Conservation (phyloP, 768 basidiomycete genomes). For the Tylopilus plumbeoviolaceoides region DNA sequence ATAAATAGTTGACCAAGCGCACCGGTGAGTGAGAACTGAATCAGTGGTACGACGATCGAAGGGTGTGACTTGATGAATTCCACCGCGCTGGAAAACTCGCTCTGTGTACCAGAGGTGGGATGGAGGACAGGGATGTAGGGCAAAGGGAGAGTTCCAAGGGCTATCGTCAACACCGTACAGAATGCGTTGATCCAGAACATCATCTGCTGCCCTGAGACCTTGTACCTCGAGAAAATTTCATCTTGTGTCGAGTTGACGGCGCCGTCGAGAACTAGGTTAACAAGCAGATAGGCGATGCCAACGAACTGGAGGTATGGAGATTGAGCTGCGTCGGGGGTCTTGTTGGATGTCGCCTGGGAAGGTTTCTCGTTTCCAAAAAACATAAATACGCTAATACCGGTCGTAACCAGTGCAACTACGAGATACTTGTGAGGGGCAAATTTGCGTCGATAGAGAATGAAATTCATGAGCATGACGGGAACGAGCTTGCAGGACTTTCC, state of each 20-base stretch:
- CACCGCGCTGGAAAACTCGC: conserved; percentile 66
- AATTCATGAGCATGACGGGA: conserved; percentile 97
- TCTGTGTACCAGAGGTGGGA: conserved; percentile 53
- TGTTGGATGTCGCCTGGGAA: conserved; percentile 35
- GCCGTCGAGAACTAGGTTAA: conserved; percentile 91
- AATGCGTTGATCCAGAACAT: conserved; percentile 98
- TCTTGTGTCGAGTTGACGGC: conserved; percentile 96
- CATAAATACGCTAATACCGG: conserved; percentile 94
- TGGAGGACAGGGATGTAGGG: conserved; percentile 82
- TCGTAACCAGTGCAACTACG: conserved; percentile 89
- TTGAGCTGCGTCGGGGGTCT: conserved; percentile 23
- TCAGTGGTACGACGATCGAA: conserved; percentile 62
- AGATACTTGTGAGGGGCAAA: conserved; percentile 95
- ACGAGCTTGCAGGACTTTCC: conserved; percentile 99
- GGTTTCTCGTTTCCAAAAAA: conserved; percentile 62
- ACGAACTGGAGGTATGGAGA: conserved; percentile 57
- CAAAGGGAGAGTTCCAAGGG: conserved; percentile 70
- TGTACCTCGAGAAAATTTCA: conserved; percentile 82
- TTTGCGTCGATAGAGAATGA: conserved; percentile 86
- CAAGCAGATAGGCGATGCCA: conserved; percentile 69
- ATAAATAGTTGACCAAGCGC: conserved; percentile 97
- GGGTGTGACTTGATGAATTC: conserved; percentile 79
- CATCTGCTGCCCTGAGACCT: conserved; percentile 90
- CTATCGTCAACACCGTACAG: conserved; percentile 67
- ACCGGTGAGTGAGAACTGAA: conserved; percentile 85